Base-by-base conservation (phyloP, 805 yeast genomes). In the Candida patagonica region DNA sequence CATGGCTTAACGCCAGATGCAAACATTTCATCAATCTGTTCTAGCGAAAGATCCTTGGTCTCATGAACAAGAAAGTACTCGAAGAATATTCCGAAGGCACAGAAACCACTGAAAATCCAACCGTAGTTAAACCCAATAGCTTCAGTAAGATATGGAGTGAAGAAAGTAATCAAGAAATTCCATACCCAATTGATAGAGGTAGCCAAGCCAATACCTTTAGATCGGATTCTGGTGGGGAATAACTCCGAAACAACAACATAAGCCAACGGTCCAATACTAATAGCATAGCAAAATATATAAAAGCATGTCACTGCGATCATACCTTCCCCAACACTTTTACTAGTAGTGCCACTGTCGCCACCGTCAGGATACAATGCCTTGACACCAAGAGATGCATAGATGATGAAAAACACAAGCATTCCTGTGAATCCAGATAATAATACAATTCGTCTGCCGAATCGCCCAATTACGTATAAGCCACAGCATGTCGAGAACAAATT, bases 11-110 rank as follows among this genome's bases (percentile, higher is more conserved):
- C 44, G 7, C 44, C 36, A 10, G 48, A 39, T 12, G 43, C 44
- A 41, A 43, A 45, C 49, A 45, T 45, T 30, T 43, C 42, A 27
- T 44, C 47, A 37, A 84, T 84, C 63, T 84, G 86, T 63, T 84
- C 94, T 58, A 85, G 70, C 30, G 84, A 71, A 53, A 84, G 71
- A 44, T 92, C 94, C 66, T 74, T 78, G 42, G 94, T 85, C 63
- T 82, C 89, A 52, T 77, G 76, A 44, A 85, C 75, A 50, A 71
- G 69, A 68, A 83, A 77, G 69, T 71, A 76, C 39, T 82, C 82
- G 60, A 80, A 85, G 62, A 79, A 66, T 57, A 78, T 51, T 20
- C 72, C 62, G 45, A 66, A 72, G 15, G 76, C 60, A 64, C 76
- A 63, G 57, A 81, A 76, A 2, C 82, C 82, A 53, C 74, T 61